Percentiles rank a stretch among this genome's conserved stretches.
Evolutionary conservation across 306 rosid species (phyloP).

Genomic region (Glycyrrhiza uralensis): DNA sequence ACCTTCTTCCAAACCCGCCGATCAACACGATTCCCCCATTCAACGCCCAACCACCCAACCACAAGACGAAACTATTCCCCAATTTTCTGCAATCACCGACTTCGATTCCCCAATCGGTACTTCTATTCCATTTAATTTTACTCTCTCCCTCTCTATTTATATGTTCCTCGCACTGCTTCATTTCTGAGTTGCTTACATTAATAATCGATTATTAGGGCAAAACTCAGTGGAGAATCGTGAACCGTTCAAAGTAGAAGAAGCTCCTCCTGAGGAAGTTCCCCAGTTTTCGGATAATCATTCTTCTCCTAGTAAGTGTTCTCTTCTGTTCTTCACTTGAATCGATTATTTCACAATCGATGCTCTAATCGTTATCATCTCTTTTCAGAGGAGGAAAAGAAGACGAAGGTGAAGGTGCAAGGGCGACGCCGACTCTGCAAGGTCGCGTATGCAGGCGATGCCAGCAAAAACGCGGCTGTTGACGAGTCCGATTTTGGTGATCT

Average conservation of each 20-base stretch:
- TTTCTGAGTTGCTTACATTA: neutral
- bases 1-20: slow-evolving; percentile 28
- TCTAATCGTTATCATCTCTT: neutral
- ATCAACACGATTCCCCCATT: slow-evolving; percentile 15
- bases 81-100: slow-evolving; percentile 50
- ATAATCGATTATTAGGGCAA: slow-evolving; percentile 17
- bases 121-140: neutral
- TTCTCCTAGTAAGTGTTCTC: slow-evolving; percentile 30
- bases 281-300: slow-evolving; percentile 13
- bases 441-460: slow-evolving; percentile 25
- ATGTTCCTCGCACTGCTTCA: neutral
- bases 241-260: slow-evolving; percentile 26
- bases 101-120: slow-evolving; percentile 54
- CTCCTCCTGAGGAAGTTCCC: slow-evolving; percentile 10
- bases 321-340: neutral
- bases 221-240: slow-evolving; percentile 13
- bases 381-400: slow-evolving; percentile 41
- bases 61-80: slow-evolving; percentile 26
- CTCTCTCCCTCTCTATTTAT: neutral
- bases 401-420: slow-evolving; percentile 65
- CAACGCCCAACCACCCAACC: slow-evolving; percentile 12
- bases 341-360: neutral
- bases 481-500: slow-evolving; percentile 36
- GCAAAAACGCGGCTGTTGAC: slow-evolving; percentile 25
- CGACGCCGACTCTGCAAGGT: slow-evolving; percentile 83